These are phyloP conservation scores for Coemansia sp. DNA, from an alignment of 192 early-diverging fungal genomes.

Conservation along the genomic window DNA sequence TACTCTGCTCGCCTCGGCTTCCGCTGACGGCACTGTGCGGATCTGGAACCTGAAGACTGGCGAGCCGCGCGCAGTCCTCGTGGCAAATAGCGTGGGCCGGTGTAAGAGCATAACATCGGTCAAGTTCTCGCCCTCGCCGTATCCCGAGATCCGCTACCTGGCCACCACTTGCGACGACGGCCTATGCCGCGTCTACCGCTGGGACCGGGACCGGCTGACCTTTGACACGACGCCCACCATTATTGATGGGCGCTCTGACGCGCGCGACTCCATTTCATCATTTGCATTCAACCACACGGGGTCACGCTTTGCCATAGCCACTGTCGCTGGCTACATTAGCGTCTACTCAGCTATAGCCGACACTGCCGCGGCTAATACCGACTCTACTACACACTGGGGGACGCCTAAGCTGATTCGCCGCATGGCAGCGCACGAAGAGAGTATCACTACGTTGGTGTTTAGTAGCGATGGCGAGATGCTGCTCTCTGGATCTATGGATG, in stretches of 20 bases:
- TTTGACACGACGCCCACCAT: conserved; percentile 58
- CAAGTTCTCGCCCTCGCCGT: conserved; percentile 75
- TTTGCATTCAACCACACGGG: conserved; percentile 78
- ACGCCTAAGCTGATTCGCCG: conserved; percentile 60
- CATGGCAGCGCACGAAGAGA: conserved; percentile 69
- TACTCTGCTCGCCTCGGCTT: conserved; percentile 75
- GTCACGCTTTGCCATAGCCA: conserved; percentile 76
- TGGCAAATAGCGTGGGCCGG: conserved; percentile 41
- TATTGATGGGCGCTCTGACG: conserved; percentile 57
- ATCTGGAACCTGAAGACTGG: conserved; percentile 77
- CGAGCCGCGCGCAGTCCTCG: conserved; percentile 64
- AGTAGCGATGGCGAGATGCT: conserved; percentile 69
- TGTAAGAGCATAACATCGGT: conserved; percentile 66
- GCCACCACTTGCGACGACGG: conserved; percentile 75
- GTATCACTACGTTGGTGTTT: conserved; percentile 75
- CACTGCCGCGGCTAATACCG: conserved; percentile 2
- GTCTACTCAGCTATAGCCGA: conserved; percentile 71
- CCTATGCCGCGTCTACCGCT: conserved; percentile 70
- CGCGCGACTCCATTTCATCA: conserved; percentile 58
- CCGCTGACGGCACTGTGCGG: conserved; percentile 71
- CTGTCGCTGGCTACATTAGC: conserved; percentile 73
- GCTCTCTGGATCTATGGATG: conserved; percentile 74
- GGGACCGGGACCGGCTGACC: conserved; percentile 60
- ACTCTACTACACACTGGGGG: conserved; percentile 20
- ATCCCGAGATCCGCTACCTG: conserved; percentile 65